Evolutionary conservation across 106 monocot genomes (phyloP).

Genomic region (Dendrobium catenatum): DNA sequence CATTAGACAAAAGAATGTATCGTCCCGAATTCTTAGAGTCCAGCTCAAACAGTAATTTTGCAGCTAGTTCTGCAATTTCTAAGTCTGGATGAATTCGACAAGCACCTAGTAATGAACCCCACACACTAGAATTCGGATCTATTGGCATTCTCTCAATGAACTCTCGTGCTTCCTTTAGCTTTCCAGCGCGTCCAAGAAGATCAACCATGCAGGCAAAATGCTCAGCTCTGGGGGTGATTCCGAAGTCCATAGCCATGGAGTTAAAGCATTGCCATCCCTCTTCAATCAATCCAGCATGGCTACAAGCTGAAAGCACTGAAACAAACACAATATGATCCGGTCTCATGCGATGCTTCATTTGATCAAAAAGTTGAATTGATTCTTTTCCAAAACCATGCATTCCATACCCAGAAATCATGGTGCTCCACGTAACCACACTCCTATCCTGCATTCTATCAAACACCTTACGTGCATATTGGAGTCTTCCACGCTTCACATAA

Average conservation of each 20-base stretch:
- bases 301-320: slow-evolving; percentile 32
- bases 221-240: slow-evolving; percentile 14
- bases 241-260: slow-evolving; percentile 17
- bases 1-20: slow-evolving; percentile 26
- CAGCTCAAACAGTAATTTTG: slow-evolving; percentile 27
- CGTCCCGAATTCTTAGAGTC: slow-evolving; percentile 29
- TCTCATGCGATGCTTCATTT: slow-evolving; percentile 10
- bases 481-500: slow-evolving; percentile 20
- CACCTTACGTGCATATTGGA: slow-evolving; percentile 15
- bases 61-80: slow-evolving; percentile 31
- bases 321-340: slow-evolving; percentile 29
- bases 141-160: slow-evolving; percentile 29
- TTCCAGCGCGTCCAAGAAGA: slow-evolving; percentile 29
- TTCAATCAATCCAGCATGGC: slow-evolving; percentile 25
- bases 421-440: slow-evolving; percentile 31
- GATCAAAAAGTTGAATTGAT: slow-evolving; percentile 16
- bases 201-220: slow-evolving; percentile 34
- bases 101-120: slow-evolving; percentile 31
- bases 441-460: slow-evolving; percentile 21
- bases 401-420: slow-evolving; percentile 37
- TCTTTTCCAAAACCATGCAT: slow-evolving; percentile 32
- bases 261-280: slow-evolving; percentile 28
- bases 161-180: slow-evolving; percentile 17
- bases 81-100: slow-evolving; percentile 27
- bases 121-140: slow-evolving; percentile 23